Evolutionary conservation across 371 early-diverging fungal genomes (phyloP), one percentile per base, ranked within the genome.

Genomic region (Apophysomyces trapeziformis): DNA sequence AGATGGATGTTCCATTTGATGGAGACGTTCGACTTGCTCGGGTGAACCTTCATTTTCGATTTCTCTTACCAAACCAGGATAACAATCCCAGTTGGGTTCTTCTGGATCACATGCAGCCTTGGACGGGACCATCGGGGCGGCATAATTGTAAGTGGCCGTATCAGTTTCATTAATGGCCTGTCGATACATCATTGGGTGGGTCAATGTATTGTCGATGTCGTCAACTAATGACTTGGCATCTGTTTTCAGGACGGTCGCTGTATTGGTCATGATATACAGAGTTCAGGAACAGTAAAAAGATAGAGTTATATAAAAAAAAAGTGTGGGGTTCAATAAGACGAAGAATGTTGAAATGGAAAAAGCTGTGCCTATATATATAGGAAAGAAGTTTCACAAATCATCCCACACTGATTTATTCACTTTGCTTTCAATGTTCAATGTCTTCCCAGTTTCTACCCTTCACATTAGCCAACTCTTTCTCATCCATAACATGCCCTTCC

Each of bases 371-470:
- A 1, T 50, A 26, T 50, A 50, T 50, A 50, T 1, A 6, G 54
- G 7, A 5, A 50, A 50, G 11, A 26, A 5, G 13, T 8, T 41
- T 11, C 54, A 50, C 9, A 9, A 18, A 50, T 50, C 54, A 50
- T 21, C 54, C 54, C 54, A 50, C 32, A 2, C 32, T 26, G 32
- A 2, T 26, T 26, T 26, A 26, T 26, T 26, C 3, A 26, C 3
- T 21, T 50, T 26, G 54, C 21, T 16, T 21, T 69, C 70, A 89
- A 63, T 92, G 90, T 5, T 83, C 84, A 57, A 93, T 84, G 38
- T 92, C 93, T 39, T 92, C 90, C 94, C 94, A 94, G 57, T 85
- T 88, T 59, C 95, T 90, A 5, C 95, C 95, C 67, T 90, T 92
- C 35, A 92, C 91, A 13, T 79, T 69, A 9, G 85, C 70, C 44